A percentile compares a stretch with the other conserved stretches of the same genome.
These are phyloP conservation scores for Coemansia linderi DNA, from an alignment of 371 early-diverging fungal genomes.

Conservation along the genomic window DNA sequence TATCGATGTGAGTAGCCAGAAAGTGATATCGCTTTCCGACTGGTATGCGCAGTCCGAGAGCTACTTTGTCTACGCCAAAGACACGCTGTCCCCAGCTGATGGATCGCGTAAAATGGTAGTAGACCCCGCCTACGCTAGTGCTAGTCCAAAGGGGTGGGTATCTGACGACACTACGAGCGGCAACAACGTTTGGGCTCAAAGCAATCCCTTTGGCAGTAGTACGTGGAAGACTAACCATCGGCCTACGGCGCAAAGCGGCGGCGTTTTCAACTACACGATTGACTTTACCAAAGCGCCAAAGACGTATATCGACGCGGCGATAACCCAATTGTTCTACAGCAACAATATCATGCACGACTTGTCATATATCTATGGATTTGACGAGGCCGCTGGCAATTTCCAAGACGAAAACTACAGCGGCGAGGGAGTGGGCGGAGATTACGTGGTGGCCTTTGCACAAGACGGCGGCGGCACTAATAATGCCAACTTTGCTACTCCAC, in stretches of 20 bases:
- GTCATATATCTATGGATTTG: constrained; percentile 88
- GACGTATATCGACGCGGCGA: constrained; percentile 82
- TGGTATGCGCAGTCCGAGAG: constrained; percentile 76
- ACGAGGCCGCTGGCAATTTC: constrained; percentile 92
- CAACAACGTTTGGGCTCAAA: constrained; percentile 80
- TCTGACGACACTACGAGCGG: constrained; percentile 54
- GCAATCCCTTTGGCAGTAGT: constrained; percentile 62
- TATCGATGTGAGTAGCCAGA: constrained; percentile 68
- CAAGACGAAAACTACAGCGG: constrained; percentile 85
- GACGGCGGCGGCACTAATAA: constrained; percentile 89
- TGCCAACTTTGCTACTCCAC: constrained; percentile 97
- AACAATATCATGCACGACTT: constrained; percentile 84
- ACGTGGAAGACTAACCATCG: constrained; percentile 76
- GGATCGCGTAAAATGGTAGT: constrained; percentile 60
- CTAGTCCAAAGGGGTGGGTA: constrained; percentile 53
- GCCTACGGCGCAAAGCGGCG: constrained; percentile 59
- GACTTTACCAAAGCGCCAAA: constrained; percentile 69
- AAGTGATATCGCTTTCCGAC: constrained; percentile 74
- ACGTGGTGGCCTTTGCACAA: constrained; percentile 92
- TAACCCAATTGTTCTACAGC: constrained; percentile 93
- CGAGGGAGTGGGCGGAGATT: constrained; percentile 78
- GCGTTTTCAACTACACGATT: constrained; percentile 79
- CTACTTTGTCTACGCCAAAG: constrained; percentile 56
- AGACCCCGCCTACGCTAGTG: constrained; percentile 20
- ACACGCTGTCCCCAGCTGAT: constrained; percentile 67